Conservation (phyloP, 768 basidiomycete species). For the Kwoniella europaea region DNA sequence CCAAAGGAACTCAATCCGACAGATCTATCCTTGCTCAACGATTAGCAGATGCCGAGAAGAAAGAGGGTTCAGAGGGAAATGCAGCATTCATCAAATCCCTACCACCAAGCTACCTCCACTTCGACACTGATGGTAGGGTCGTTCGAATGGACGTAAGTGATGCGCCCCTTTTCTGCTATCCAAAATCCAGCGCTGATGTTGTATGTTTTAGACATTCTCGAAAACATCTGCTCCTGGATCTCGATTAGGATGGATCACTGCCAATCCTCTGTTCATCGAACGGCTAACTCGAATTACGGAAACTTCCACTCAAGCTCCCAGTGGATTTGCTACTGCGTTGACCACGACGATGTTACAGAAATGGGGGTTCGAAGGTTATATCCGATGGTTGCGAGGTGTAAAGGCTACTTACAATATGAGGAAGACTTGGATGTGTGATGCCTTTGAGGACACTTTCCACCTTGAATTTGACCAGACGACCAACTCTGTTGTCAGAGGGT, state of each 20-base stretch:
- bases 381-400: constrained; percentile 76
- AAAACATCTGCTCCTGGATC: constrained; percentile 79
- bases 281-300: constrained; percentile 73
- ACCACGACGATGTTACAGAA: constrained; percentile 67
- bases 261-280: constrained; percentile 76
- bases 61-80: constrained; percentile 58
- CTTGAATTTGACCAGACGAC: constrained; percentile 59
- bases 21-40: constrained; percentile 36
- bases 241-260: constrained; percentile 79
- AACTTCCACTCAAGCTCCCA: constrained; percentile 71
- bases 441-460: constrained; percentile 69
- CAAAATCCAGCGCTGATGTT: constrained; percentile 7
- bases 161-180: background rate
- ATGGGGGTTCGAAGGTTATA: constrained; percentile 74
- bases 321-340: constrained; percentile 69
- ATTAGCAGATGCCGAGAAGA: constrained; percentile 33
- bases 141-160: constrained; percentile 70
- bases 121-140: constrained; percentile 81
- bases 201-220: constrained; percentile 27
- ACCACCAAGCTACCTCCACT: constrained; percentile 64
- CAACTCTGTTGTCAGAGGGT: constrained; percentile 23
- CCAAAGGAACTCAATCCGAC: constrained; percentile 53
- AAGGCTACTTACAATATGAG: constrained; percentile 57
- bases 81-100: constrained; percentile 65
- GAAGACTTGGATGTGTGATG: constrained; percentile 63